These are phyloP conservation scores for Gypsophila paniculata DNA, from an alignment of 179 eudicot genomes.

Conservation along the genomic window DNA sequence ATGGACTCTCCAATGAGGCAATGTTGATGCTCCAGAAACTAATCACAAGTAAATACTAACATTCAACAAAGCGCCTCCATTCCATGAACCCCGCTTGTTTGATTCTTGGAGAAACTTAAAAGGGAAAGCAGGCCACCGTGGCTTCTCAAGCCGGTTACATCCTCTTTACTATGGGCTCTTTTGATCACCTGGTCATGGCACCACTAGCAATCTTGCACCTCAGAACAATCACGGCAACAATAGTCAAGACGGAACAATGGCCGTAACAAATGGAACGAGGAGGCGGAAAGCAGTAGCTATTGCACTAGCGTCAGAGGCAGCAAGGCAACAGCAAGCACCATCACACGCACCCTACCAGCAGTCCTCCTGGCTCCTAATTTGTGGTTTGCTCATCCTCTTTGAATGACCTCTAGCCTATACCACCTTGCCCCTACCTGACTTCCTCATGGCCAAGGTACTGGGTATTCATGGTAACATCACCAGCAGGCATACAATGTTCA, in stretches of 20 bases:
- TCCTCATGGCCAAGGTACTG: no score
- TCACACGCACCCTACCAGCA: neutral
- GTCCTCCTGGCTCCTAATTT: neutral
- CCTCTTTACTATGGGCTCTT: neutral
- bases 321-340: neutral
- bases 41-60: neutral
- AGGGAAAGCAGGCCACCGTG: neutral
- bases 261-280: neutral
- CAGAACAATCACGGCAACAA: neutral
- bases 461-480: no score
- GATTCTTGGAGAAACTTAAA: neutral
- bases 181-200: neutral
- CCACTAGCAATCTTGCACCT: neutral
- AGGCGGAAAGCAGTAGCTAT: neutral
- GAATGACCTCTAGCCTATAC: neutral
- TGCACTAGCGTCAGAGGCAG: no score
- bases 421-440: no score
- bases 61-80: no score
- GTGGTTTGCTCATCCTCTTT: neutral
- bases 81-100: no score
- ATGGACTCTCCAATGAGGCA: neutral
- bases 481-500: no score
- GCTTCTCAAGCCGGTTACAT: neutral
- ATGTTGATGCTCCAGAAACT: neutral
- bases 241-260: neutral